Percentiles rank a stretch among this genome's conserved stretches.
Evolutionary conservation across 2,329 filamentous ascomycete genomes (phyloP).

Genomic region (Penicillium aurantiogriseum): DNA sequence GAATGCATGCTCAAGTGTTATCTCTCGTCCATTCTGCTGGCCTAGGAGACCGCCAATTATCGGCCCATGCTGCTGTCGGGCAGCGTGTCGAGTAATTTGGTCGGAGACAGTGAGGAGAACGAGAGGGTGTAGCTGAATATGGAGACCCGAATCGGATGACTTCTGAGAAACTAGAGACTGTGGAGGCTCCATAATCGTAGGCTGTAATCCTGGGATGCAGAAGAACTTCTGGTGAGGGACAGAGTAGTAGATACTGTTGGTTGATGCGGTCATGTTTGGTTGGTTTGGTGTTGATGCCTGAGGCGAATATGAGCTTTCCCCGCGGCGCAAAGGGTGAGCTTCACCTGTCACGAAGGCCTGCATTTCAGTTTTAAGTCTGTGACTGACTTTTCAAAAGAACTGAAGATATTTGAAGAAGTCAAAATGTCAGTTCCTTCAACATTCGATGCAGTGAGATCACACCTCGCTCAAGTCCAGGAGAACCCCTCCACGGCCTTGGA

Average conservation of each 20-base stretch:
- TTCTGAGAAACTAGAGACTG: conserved; percentile 66
- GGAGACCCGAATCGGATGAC: conserved; percentile 70
- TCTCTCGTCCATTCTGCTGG: conserved; percentile 83
- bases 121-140: conserved; percentile 84
- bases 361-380: neutral
- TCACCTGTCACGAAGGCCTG: neutral
- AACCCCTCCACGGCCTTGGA: conserved; percentile 50
- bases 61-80: conserved; percentile 71
- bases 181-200: conserved; percentile 48
- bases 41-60: conserved; percentile 86
- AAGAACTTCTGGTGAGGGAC: conserved; percentile 5
- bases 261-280: conserved; percentile 30
- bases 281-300: conserved; percentile 27
- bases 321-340: conserved; percentile 15
- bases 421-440: conserved; percentile 38
- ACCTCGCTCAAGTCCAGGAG: conserved; percentile 46
- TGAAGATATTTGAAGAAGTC: neutral
- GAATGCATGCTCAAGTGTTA: conserved; percentile 91
- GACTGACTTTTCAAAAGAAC: neutral
- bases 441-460: conserved; percentile 38
- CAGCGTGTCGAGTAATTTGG: conserved; percentile 86
- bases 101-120: conserved; percentile 96
- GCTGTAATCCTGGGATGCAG: conserved; percentile 1
- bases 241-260: conserved; percentile 5
- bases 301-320: conserved; percentile 23